phyloP scores from a whole-genome alignment of 257 asterid genomes.

The Salvia rosmarinus region DNA sequence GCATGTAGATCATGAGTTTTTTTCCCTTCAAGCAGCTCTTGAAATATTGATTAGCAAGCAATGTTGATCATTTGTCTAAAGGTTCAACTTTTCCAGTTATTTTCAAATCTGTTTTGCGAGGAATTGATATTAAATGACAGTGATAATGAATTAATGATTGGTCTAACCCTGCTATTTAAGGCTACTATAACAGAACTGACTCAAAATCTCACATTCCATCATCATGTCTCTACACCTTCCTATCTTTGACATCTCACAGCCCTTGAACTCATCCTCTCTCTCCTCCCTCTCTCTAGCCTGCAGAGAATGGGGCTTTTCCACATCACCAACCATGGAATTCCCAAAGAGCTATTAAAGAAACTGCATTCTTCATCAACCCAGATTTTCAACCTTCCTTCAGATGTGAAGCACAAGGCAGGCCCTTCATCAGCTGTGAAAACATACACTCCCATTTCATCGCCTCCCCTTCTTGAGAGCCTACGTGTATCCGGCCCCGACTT shows the following conservation, averaged over 20 bases:
- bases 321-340: constrained; percentile 63
- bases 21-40: too few species aligned
- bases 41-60: constrained; percentile 33
- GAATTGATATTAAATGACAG: constrained; percentile 21
- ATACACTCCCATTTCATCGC: constrained; percentile 76
- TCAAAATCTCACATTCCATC: constrained; percentile 24
- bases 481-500: constrained; percentile 72
- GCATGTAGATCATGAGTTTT: constrained; percentile 38
- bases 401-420: constrained; percentile 63
- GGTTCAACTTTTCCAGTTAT: constrained; percentile 6
- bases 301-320: constrained; percentile 73
- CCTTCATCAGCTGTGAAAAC: constrained; percentile 52
- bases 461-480: constrained; percentile 71
- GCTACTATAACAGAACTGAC: constrained; percentile 29
- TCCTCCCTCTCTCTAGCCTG: constrained; percentile 64
- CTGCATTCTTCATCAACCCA: constrained; percentile 43
- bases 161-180: constrained; percentile 37
- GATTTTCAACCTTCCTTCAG: constrained; percentile 58
- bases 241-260: constrained; percentile 63
- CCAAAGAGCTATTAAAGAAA: constrained; percentile 45
- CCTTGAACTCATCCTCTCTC: constrained; percentile 49
- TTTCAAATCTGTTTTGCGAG: background rate
- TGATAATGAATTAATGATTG: too few species aligned
- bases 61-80: constrained; percentile 14
- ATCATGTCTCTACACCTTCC: constrained; percentile 62